A percentile compares a stretch with the other conserved stretches of the same genome.
Conservation (phyloP, 345 rosid species). For the Cardiospermum halicacabum region DNA sequence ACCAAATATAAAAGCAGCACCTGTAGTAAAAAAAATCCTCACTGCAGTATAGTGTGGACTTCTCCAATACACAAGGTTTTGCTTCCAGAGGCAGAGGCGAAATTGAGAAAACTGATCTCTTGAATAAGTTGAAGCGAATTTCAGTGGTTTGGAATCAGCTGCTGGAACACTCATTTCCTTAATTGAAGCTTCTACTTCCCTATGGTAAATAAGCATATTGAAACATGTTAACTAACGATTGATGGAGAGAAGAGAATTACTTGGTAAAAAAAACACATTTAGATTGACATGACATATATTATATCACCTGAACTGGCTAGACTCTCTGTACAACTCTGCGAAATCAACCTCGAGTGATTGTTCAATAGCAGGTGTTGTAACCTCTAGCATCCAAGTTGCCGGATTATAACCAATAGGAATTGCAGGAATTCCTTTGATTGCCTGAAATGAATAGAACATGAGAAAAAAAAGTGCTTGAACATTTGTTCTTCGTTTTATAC, state of each 20-base stretch:
- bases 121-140: slow-evolving; percentile 53
- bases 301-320: slow-evolving; percentile 51
- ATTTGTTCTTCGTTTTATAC: no score
- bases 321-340: slow-evolving; percentile 57
- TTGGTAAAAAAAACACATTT: not conserved
- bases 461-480: not conserved
- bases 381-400: slow-evolving; percentile 63
- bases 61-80: slow-evolving; percentile 57
- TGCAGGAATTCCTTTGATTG: slow-evolving; percentile 50
- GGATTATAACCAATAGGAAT: slow-evolving; percentile 51
- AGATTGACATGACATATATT: not conserved
- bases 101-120: slow-evolving; percentile 54
- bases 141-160: slow-evolving; percentile 40
- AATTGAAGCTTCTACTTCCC: slow-evolving; percentile 71
- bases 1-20: slow-evolving; percentile 35
- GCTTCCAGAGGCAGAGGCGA: slow-evolving; percentile 43
- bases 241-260: not conserved
- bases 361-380: slow-evolving; percentile 38
- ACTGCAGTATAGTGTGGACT: slow-evolving; percentile 45
- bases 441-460: slow-evolving; percentile 22
- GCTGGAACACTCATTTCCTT: slow-evolving; percentile 34
- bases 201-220: slow-evolving; percentile 17
- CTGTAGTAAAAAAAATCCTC: slow-evolving; percentile 31
- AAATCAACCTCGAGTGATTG: slow-evolving; percentile 41
- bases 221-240: not conserved